Conservation (phyloP, 352 stramenopile genomes). For the Pilasporangium apinafurcum region DNA sequence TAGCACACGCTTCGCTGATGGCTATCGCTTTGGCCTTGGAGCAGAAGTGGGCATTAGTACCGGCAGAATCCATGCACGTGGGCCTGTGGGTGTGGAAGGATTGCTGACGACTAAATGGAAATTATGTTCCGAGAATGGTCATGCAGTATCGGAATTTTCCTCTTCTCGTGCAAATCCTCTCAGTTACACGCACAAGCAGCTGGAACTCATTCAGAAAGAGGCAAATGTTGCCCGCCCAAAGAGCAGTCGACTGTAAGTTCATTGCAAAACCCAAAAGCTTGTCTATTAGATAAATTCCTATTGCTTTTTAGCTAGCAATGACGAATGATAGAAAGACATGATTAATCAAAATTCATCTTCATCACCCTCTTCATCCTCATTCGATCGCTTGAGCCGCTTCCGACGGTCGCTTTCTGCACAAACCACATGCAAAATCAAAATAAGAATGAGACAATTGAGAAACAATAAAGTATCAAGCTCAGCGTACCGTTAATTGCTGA, state of each 20-base stretch:
- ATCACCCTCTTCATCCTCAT: conserved; percentile 27
- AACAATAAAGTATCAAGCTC: neutral
- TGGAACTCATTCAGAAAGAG: conserved; percentile 63
- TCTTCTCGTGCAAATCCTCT: conserved; percentile 28
- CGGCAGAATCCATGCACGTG: conserved; percentile 94
- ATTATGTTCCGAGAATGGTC: conserved; percentile 79
- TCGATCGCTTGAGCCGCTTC: conserved; percentile 49
- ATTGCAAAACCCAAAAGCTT: no score
- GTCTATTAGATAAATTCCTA: no score
- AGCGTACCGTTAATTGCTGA: conserved; percentile 47
- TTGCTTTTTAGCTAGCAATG: no score
- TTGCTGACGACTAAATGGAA: conserved; percentile 98
- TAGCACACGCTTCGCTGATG: conserved; percentile 94
- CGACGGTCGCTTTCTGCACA: conserved; percentile 48
- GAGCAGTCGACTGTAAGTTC: conserved; percentile 64
- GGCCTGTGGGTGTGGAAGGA: conserved; percentile 95
- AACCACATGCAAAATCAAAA: neutral
- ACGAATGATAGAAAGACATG: no score
- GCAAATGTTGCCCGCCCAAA: conserved; percentile 45
- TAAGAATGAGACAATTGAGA: conserved; percentile 1
- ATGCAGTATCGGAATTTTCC: conserved; percentile 74
- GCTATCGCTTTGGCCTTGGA: conserved; percentile 96
- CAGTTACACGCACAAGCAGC: conserved; percentile 75
- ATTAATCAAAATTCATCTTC: conserved; percentile 9
- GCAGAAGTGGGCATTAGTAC: conserved; percentile 98